Evolutionary conservation across 225 moss, liverwort and hornwort species (phyloP).

Genomic region (Pseudisothecium myosuroides): DNA sequence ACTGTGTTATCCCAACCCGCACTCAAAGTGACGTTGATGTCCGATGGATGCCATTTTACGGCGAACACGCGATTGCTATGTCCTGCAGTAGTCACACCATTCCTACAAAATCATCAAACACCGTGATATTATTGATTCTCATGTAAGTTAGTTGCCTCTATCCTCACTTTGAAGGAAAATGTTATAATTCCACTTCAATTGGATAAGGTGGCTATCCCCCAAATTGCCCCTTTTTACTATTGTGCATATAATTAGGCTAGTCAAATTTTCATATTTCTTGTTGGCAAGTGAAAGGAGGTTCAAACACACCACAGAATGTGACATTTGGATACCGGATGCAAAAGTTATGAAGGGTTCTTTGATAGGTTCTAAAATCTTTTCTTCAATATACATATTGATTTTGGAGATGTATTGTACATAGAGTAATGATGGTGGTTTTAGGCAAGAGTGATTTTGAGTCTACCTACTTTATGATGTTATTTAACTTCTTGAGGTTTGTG

Average conservation of each 20-base stretch:
- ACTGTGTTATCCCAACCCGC: conserved; percentile 84
- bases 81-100: conserved; percentile 52
- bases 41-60: conserved; percentile 67
- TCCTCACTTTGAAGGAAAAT: background rate
- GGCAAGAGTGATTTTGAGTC: accelerated
- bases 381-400: background rate
- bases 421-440: background rate
- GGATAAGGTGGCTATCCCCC: background rate
- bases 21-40: conserved; percentile 47
- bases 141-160: background rate
- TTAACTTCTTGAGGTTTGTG: background rate
- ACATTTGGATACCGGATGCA: background rate
- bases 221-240: background rate
- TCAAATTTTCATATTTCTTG: background rate
- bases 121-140: background rate
- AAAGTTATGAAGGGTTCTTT: background rate
- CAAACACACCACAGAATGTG: accelerated
- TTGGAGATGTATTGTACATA: background rate
- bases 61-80: conserved; percentile 82
- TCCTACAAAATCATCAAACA: conserved; percentile 18
- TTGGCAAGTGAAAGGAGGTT: background rate
- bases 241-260: accelerated
- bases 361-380: background rate
- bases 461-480: background rate
- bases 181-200: background rate